These are phyloP conservation scores for Poteriospumella lacustris DNA, from an alignment of 108 stramenopile species.

Conservation along the genomic window DNA sequence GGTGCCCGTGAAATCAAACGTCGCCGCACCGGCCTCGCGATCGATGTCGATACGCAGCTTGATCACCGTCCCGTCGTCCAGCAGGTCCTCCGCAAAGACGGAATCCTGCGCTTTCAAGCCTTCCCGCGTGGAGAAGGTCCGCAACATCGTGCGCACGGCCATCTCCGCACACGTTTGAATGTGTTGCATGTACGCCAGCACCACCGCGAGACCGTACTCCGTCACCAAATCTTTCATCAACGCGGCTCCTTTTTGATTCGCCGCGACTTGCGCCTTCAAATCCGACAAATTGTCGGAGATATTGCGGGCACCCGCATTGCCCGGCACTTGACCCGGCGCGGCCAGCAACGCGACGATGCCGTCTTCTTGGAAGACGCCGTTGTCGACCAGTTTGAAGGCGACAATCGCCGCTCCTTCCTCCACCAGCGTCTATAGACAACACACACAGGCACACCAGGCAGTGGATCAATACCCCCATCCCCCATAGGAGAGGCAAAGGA, in stretches of 20 bases:
- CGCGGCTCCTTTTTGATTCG: constrained; percentile 83
- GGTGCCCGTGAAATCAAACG: constrained; percentile 95
- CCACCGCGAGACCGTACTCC: constrained; percentile 72
- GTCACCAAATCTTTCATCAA: constrained; percentile 58
- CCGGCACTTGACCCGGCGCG: constrained; percentile 69
- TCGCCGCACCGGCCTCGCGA: constrained; percentile 63
- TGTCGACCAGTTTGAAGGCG: constrained; percentile 87
- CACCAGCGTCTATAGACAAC: constrained; percentile 64
- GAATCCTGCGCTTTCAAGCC: constrained; percentile 33
- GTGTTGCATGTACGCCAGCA: constrained; percentile 90
- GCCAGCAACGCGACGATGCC: constrained; percentile 81
- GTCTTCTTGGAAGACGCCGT: constrained; percentile 85
- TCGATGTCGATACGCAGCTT: constrained; percentile 78
- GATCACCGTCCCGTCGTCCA: constrained; percentile 97
- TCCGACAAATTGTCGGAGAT: constrained; percentile 88
- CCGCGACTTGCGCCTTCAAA: constrained; percentile 93
- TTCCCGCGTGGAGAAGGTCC: not conserved
- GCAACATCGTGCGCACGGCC: constrained; percentile 83
- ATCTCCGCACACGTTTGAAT: constrained; percentile 91
- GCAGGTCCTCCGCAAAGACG: constrained; percentile 74
- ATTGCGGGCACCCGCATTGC: constrained; percentile 79
- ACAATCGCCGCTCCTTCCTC: constrained; percentile 97
- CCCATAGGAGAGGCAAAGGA: not conserved
- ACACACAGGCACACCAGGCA: not conserved
- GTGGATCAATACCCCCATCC: not conserved